A percentile compares a stretch with the other conserved stretches of the same genome.
phyloP scores from a whole-genome alignment of 2,329 filamentous ascomycete genomes.

The Botrytis galanthina region DNA sequence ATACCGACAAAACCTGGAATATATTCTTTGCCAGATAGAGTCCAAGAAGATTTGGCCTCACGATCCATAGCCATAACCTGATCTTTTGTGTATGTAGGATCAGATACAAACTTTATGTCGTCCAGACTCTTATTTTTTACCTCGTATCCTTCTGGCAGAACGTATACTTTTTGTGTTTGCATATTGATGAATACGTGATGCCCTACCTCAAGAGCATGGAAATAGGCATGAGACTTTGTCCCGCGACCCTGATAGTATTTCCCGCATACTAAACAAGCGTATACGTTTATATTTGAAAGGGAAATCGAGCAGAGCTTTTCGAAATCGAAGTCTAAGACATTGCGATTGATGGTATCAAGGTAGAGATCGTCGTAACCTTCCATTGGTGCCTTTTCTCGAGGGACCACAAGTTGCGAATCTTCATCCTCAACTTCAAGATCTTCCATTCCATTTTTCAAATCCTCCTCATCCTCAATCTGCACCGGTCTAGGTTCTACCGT shows the following conservation, averaged over 20 bases:
- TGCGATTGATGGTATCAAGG: slow-evolving; percentile 92
- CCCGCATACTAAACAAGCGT: slow-evolving; percentile 96
- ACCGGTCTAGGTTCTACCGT: slow-evolving; percentile 14
- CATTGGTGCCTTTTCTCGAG: slow-evolving; percentile 73
- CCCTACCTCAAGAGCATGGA: slow-evolving; percentile 89
- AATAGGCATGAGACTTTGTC: slow-evolving; percentile 93
- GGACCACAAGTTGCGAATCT: slow-evolving; percentile 41
- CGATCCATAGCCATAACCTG: slow-evolving; percentile 81
- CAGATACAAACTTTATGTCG: slow-evolving; percentile 96
- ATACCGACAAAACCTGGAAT: slow-evolving; percentile 94
- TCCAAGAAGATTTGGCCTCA: slow-evolving; percentile 62
- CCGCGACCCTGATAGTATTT: slow-evolving; percentile 95
- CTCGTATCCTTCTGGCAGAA: slow-evolving; percentile 94
- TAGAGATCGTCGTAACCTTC: slow-evolving; percentile 95
- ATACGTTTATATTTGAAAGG: slow-evolving; percentile 97
- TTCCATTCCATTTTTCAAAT: slow-evolving; percentile 30
- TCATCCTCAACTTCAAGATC: slow-evolving; percentile 39
- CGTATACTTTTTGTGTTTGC: slow-evolving; percentile 85
- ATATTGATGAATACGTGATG: slow-evolving; percentile 99
- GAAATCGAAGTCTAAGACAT: slow-evolving; percentile 95
- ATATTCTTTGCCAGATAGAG: slow-evolving; percentile 80
- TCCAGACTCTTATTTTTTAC: slow-evolving; percentile 92
- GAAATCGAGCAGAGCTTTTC: slow-evolving; percentile 97
- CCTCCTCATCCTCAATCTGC: slow-evolving; percentile 29
- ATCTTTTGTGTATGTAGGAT: slow-evolving; percentile 77